These are phyloP conservation scores for Oryza meyeriana DNA, from an alignment of 176 grass and related monocot species.

Conservation along the genomic window DNA sequence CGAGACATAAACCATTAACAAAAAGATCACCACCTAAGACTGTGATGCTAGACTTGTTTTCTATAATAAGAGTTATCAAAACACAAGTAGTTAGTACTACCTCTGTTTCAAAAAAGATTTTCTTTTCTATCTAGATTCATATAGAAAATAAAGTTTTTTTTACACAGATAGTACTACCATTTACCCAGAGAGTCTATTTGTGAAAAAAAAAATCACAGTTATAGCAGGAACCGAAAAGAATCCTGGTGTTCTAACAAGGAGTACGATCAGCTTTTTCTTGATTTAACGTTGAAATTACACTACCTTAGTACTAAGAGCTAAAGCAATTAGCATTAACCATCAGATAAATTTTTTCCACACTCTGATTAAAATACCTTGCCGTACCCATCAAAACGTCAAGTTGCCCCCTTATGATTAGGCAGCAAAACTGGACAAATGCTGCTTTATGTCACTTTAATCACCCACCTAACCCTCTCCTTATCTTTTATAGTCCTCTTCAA, in stretches of 20 bases:
- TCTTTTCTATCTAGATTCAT: too few relatives aligned
- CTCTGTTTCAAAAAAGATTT: too few relatives aligned
- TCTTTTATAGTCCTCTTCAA: constrained; percentile 4
- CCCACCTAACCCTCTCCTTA: constrained; percentile 28
- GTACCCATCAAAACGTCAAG: constrained; percentile 21
- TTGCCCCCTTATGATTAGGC: constrained; percentile 43
- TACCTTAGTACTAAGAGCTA: neutral
- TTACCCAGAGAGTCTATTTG: too few relatives aligned
- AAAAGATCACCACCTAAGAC: too few relatives aligned
- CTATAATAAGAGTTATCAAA: neutral
- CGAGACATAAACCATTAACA: too few relatives aligned
- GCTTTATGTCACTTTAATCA: constrained; percentile 33
- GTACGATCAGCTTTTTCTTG: neutral
- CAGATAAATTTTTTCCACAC: neutral
- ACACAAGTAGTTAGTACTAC: neutral
- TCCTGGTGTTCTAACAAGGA: neutral
- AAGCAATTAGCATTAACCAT: neutral
- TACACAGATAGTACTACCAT: too few relatives aligned
- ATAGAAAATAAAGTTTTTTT: too few relatives aligned
- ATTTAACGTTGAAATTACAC: neutral
- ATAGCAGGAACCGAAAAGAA: neutral
- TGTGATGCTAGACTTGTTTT: neutral
- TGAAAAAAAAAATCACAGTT: neutral
- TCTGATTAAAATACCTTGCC: neutral
- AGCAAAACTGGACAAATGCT: constrained; percentile 33